Conservation (phyloP, 768 basidiomycete species). For the Boletellus emodensis region DNA sequence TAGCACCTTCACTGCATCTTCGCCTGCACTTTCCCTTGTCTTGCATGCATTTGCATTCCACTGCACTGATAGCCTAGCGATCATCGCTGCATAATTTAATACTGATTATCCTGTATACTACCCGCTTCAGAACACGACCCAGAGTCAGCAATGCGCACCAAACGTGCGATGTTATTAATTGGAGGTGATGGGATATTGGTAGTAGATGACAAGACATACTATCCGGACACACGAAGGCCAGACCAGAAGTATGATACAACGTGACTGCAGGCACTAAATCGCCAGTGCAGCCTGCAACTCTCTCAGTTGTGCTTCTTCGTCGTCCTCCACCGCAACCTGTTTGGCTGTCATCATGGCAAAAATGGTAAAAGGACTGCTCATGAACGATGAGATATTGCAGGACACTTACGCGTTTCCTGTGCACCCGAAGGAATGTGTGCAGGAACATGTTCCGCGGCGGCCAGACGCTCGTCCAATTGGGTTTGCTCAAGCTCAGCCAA, state of each 20-base stretch:
- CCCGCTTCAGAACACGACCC: conserved; percentile 21
- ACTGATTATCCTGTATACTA: conserved; percentile 37
- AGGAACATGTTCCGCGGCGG: conserved; percentile 86
- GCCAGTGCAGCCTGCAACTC: conserved; percentile 85
- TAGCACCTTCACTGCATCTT: conserved; percentile 23
- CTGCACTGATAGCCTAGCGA: conserved; percentile 28
- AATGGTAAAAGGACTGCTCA: conserved; percentile 3
- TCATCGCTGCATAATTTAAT: conserved; percentile 35
- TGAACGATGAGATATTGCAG: not conserved
- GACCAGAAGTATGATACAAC: conserved; percentile 8
- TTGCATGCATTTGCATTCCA: conserved; percentile 27
- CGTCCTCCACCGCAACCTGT: conserved; percentile 64
- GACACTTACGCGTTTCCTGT: conserved; percentile 47
- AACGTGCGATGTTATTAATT: conserved; percentile 27
- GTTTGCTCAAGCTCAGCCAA: conserved; percentile 88
- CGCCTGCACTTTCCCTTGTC: conserved; percentile 18
- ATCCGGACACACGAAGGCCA: conserved; percentile 5
- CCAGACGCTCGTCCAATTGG: conserved; percentile 77
- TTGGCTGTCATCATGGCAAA: conserved; percentile 18
- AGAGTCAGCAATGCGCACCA: conserved; percentile 20
- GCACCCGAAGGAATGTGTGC: conserved; percentile 72
- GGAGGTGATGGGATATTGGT: conserved; percentile 31
- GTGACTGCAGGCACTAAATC: conserved; percentile 48
- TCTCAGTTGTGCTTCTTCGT: conserved; percentile 87
- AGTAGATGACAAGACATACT: conserved; percentile 28